Base-by-base conservation (phyloP, 495 filamentous ascomycete genomes). In the Letharia lupina region DNA sequence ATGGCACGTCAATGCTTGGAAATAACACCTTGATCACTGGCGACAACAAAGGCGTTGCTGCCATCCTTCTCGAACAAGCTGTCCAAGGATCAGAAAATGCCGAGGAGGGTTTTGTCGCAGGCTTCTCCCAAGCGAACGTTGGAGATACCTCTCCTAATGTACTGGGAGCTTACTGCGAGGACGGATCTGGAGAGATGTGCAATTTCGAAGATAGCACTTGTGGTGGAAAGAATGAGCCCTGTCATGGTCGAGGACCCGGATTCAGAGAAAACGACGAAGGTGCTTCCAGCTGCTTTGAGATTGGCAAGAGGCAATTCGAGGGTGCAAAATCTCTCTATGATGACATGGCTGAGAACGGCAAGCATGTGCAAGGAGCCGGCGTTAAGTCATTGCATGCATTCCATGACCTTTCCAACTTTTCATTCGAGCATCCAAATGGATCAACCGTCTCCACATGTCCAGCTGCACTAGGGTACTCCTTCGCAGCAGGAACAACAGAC, bases 41-140 rank as follows among this genome's bases (percentile, higher is more conserved):
- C 13, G 93, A 98, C 73, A 98, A 98, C 75, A 98, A 98, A 76
- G 93, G 93, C 18, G 91, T 96, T 7, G 94, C 93, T 28, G 93
- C 93, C 2, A 86, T 87, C 69, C 76, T 94, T 10, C 90, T 97
- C 65, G 93, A 98, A 73, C 82, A 90, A 70, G 87, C 84, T 57
- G 80, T 89, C 15, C 72, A 76, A 41, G 78, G 79, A 4, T 79
- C 83, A 12, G 69, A 74, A 1, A 74, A 78, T 15, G 84, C 84
- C 42, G 81, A 86, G 0, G 83, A 87, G 33, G 82, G 81, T n/a
- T 96, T 92, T 68, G 89, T 98, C 23, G 91, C 95, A 3, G 93
- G 91, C 15, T 98, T 98, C 73, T 95, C 92, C 0, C 94, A 97
- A 74, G 86, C 94, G 1, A 97, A 89, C 71, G 92, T 97, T 41